Base-by-base conservation (phyloP, 192 early-diverging fungal genomes). In the Chytriomyces sp. region DNA sequence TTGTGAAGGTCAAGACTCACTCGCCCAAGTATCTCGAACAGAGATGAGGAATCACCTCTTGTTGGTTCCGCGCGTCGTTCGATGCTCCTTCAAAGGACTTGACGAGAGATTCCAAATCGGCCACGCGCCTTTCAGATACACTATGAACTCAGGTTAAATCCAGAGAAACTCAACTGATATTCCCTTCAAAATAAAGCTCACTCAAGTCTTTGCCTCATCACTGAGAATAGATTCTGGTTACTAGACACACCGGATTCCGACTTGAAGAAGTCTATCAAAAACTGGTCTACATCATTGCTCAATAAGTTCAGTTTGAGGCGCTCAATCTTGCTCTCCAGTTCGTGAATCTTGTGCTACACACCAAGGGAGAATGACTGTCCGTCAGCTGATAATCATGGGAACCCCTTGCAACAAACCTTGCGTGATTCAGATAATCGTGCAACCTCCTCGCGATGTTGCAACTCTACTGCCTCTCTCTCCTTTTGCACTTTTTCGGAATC, bases 221-320 rank as follows among this genome's bases (percentile, higher is more conserved):
- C 73, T n/a, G 34, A 63, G 32, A 79, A 75, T 4, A 81, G 73
- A 66, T 75, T 78, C 10, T 37, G 54, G 19, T 73, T 57, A 54
- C 63, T 54, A 52, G 78, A 60, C 32, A 68, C 73, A 36, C 19
- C 30, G 10, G 8, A 14, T 2, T 52, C 54, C 2, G 40, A 8
- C 38, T 28, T 22, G 54, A 86, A 86, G 72, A 80, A 84, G 17
- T 73, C 70, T 2, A 81, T 37, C 37, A 82, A 63, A 33, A 75
- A 77, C 30, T 30, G 49, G 32, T 84, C 85, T 7, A 67, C 72
- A 12, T 62, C 60, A 17, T 80, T 72, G 8, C 62, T 68, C 8
- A 81, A 78, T 28, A 81, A 72, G 25, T 57, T 41, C 75, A 77
- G 34, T 52, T 83, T 85, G 52, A 87, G 59, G 22, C 82, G 56